Conservation (phyloP, 1,284 basidiomycete genomes). For the Inonotus obliquus region DNA sequence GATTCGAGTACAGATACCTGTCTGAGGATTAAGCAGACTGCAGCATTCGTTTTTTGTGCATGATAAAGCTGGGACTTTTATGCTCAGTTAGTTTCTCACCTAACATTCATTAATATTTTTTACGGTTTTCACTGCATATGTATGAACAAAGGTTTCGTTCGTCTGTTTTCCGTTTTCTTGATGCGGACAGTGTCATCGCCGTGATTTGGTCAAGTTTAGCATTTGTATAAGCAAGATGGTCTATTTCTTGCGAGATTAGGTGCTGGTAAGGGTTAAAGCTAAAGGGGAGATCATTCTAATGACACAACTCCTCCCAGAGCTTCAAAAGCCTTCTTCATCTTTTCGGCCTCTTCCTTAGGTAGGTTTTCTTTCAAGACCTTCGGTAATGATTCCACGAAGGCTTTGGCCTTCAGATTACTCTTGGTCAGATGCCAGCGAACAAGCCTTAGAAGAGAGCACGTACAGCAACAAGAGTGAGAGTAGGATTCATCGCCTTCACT, state of each 20-base stretch:
- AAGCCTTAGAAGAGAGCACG: constrained; percentile 31
- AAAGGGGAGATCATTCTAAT: constrained; percentile 49
- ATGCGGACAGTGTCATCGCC: constrained; percentile 4
- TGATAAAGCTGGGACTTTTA: neutral
- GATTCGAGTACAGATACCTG: constrained; percentile 90
- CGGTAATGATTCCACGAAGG: constrained; percentile 96
- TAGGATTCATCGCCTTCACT: constrained; percentile 93
- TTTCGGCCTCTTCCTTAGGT: constrained; percentile 97
- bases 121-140: constrained; percentile 5
- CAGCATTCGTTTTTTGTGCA: constrained; percentile 3
- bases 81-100: neutral
- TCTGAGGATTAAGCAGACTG: constrained; percentile 65
- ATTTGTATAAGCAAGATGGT: constrained; percentile 13
- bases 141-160: constrained; percentile 14
- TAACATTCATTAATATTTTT: neutral
- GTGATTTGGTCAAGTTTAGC: neutral
- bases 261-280: neutral
- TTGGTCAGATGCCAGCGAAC: constrained; percentile 19
- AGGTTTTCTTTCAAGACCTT: constrained; percentile 95
- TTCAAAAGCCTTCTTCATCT: constrained; percentile 88
- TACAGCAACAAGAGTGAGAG: constrained; percentile 94
- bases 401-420: constrained; percentile 77
- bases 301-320: constrained; percentile 85
- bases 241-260: neutral
- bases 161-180: constrained; percentile 10